Conservation (phyloP, 148 eudicot genomes). For the Chenopodium formosanum region DNA sequence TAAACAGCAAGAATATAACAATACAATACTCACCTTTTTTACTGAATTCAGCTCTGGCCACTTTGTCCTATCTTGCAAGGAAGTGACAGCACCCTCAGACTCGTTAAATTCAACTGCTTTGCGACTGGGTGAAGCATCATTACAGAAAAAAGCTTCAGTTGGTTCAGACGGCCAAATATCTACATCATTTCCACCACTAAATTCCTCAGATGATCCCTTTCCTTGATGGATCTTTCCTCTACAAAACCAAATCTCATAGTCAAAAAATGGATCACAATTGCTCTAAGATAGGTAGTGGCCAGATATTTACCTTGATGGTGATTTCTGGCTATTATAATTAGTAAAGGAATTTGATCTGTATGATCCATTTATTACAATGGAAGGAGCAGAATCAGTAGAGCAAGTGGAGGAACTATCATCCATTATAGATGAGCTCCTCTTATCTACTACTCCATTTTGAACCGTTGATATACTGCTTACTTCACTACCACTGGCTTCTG, state of each 20-base stretch:
- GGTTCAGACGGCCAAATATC: conserved; percentile 40
- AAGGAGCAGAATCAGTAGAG: conserved; percentile 76
- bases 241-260: conserved; percentile 23
- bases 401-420: conserved; percentile 89
- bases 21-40: conserved; percentile 49
- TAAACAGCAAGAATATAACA: neutral
- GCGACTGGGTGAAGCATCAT: conserved; percentile 42
- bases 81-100: conserved; percentile 39
- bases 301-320: conserved; percentile 51
- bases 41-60: conserved; percentile 46
- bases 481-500: conserved; percentile 53
- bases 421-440: conserved; percentile 46
- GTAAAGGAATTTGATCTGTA: conserved; percentile 42
- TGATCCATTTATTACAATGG: conserved; percentile 48
- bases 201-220: conserved; percentile 38
- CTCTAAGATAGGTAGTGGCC: neutral
- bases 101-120: conserved; percentile 37
- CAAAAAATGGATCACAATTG: neutral
- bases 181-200: conserved; percentile 41
- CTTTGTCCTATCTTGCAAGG: conserved; percentile 49
- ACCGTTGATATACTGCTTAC: conserved; percentile 40
- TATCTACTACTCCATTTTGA: conserved; percentile 67
- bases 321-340: conserved; percentile 46
- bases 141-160: conserved; percentile 29
- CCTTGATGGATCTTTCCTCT: conserved; percentile 61